A percentile compares a stretch with the other conserved stretches of the same genome.
phyloP scores from a whole-genome alignment of 2,329 filamentous ascomycete genomes.

The Fusarium sp. region DNA sequence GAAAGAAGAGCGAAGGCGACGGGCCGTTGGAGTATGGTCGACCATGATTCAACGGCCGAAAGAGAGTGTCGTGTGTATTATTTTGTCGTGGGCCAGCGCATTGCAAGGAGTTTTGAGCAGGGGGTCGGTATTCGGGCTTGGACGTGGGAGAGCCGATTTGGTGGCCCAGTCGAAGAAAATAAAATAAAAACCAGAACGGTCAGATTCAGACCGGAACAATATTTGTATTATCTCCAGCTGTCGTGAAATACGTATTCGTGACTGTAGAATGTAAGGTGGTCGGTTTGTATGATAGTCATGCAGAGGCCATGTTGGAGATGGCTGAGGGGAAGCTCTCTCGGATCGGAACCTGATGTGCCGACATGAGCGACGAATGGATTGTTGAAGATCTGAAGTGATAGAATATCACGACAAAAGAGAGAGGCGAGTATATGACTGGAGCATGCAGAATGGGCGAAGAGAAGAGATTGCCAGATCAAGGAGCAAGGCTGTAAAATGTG shows the following conservation, averaged over 20 bases:
- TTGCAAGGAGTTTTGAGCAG: slow-evolving; percentile 52
- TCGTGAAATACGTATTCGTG: slow-evolving; percentile 6
- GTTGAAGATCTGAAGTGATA: too few species aligned
- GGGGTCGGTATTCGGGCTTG: slow-evolving; percentile 39
- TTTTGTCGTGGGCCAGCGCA: slow-evolving; percentile 44
- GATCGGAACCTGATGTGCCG: slow-evolving; percentile 9
- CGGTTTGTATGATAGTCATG: slow-evolving; percentile 17
- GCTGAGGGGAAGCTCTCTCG: slow-evolving; percentile 33
- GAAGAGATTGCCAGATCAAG: slow-evolving; percentile 8
- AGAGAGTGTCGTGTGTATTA: slow-evolving; percentile 37
- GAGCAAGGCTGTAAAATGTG: slow-evolving; percentile 14
- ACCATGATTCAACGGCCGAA: slow-evolving; percentile 1
- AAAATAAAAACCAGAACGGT: slow-evolving; percentile 37
- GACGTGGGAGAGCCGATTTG: slow-evolving; percentile 39
- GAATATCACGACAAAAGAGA: background rate
- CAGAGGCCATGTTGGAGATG: slow-evolving; percentile 15
- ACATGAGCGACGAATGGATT: slow-evolving; percentile 4
- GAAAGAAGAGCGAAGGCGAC: slow-evolving; percentile 18
- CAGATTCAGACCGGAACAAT: slow-evolving; percentile 28
- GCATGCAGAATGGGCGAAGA: background rate
- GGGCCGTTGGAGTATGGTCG: slow-evolving; percentile 20
- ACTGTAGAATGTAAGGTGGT: background rate
- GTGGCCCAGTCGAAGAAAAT: slow-evolving; percentile 40
- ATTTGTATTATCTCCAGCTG: background rate
- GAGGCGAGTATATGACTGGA: background rate